Base-by-base conservation (phyloP, 2,329 filamentous ascomycete genomes). In the Epichloe typhina region DNA sequence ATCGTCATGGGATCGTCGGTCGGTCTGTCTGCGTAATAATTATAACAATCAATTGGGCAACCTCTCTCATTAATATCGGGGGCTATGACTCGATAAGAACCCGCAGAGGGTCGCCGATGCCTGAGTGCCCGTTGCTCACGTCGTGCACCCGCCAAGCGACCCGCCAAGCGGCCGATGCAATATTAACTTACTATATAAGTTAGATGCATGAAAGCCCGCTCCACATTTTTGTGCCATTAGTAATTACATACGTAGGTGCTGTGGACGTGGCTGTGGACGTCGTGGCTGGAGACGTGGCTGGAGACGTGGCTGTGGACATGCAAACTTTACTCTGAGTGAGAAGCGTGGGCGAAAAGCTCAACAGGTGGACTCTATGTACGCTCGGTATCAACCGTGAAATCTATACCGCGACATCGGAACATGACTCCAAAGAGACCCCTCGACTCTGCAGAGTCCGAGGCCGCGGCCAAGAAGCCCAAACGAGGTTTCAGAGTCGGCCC, bases 401-500 rank as follows among this genome's bases (percentile, higher is more conserved):
- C n/a, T n/a, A 23, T 13, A 44, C 31, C 40, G 4, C n/a, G 17
- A n/a, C 47, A 21, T 17, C 15, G 35, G 19, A 42, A 40, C 13
- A 68, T 68, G 66, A 61, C 61, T 40, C 57, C 63, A 13, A 66
- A 67, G 58, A 59, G 59, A n/a, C 53, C 58, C n/a, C 54, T 55
- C 12, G 59, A 64, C 40, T 54, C 61, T n/a, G 50, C 55, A 6
- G 61, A 63, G 19, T 56, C 62, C 15, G 62, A 61, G 44, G 57
- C 67, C 40, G 69, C 65, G 7, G 62, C 67, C 15, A 80, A 79
- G 62, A 80, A 77, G 63, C 68, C 69, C 52, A 72, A 71, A 57
- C 84, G 86, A 58, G 88, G 87, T 47, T 96, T 97, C 71, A 79
- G 79, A 40, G 85, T 96, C 51, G 91, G 90, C 0, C 90, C 91